phyloP scores from a whole-genome alignment of 2,329 filamentous ascomycete species.

The Ophiosphaerella narmari region DNA sequence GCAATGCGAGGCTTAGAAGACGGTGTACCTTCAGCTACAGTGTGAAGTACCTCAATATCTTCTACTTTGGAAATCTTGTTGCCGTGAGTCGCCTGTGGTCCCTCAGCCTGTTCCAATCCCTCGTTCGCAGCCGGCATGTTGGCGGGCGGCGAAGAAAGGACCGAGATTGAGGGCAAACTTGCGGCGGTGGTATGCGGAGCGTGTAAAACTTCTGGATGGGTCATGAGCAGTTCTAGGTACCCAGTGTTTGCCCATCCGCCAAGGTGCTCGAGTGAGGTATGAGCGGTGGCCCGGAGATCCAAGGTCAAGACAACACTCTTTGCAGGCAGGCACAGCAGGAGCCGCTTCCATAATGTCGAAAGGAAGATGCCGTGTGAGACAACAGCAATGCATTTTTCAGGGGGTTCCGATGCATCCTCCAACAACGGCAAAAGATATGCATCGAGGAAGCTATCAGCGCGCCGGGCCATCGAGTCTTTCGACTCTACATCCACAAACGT shows the following conservation, averaged over 20 bases:
- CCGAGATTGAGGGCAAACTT: neutral
- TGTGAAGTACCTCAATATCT: neutral
- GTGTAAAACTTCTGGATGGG: neutral
- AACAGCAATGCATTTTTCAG: constrained; percentile 61
- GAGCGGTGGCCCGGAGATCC: constrained; percentile 47
- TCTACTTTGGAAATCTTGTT: neutral
- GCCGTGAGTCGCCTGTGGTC: neutral
- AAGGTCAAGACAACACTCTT: constrained; percentile 52
- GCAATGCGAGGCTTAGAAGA: constrained; percentile 16
- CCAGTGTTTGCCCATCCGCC: constrained; percentile 71
- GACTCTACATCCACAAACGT: constrained; percentile 67
- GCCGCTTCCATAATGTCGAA: constrained; percentile 66
- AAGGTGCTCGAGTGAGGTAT: constrained; percentile 55
- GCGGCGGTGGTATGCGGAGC: neutral
- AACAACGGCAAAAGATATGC: constrained; percentile 65
- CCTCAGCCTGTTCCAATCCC: constrained; percentile 1
- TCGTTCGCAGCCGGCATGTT: constrained; percentile 1
- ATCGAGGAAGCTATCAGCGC: constrained; percentile 70
- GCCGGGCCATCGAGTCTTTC: constrained; percentile 65
- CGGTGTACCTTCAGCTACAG: neutral
- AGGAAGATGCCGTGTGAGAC: constrained; percentile 87
- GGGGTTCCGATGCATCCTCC: constrained; percentile 27
- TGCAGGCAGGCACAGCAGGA: constrained; percentile 61
- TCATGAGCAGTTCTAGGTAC: constrained; percentile 58
- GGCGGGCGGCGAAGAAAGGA: constrained; percentile 1